Conservation (phyloP, 352 stramenopile genomes). For the Globisporangium perplexum region DNA sequence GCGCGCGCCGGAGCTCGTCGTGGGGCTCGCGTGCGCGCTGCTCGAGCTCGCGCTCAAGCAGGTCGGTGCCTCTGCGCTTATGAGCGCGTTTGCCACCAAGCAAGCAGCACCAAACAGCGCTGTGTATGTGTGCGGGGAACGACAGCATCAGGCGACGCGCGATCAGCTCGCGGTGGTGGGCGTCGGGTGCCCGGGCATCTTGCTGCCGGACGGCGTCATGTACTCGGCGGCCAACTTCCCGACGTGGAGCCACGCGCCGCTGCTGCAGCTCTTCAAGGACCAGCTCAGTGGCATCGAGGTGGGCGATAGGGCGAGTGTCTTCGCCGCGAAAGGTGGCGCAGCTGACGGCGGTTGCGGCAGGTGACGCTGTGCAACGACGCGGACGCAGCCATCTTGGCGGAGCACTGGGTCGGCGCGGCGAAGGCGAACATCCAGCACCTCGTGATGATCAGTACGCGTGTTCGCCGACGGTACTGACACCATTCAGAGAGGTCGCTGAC, state of each 20-base stretch:
- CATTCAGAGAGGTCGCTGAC: not conserved
- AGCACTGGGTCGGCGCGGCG: constrained; percentile 75
- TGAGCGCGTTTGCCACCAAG: too few species aligned
- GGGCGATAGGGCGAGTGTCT: not conserved
- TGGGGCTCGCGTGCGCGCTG: constrained; percentile 35
- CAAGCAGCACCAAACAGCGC: not conserved
- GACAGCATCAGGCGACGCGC: constrained; percentile 12
- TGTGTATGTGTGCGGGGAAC: not conserved
- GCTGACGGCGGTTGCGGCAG: constrained; percentile 6
- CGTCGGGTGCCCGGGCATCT: constrained; percentile 57
- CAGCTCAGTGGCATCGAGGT: constrained; percentile 16
- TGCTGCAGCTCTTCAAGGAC: constrained; percentile 47
- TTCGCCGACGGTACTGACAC: too few species aligned
- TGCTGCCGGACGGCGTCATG: constrained; percentile 44
- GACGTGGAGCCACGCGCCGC: constrained; percentile 51
- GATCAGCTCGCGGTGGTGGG: constrained; percentile 40
- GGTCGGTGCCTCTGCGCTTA: constrained; percentile 16
- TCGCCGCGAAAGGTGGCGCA: too few species aligned
- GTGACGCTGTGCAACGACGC: constrained; percentile 70
- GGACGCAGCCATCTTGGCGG: constrained; percentile 72
- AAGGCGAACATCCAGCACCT: constrained; percentile 57
- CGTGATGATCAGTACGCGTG: constrained; percentile 75
- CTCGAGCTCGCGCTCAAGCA: constrained; percentile 35
- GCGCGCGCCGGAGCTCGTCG: constrained; percentile 42
- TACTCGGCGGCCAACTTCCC: constrained; percentile 67